Conservation (phyloP, 2,329 filamentous ascomycete species). For the Gnomoniopsis smithogilvyi region DNA sequence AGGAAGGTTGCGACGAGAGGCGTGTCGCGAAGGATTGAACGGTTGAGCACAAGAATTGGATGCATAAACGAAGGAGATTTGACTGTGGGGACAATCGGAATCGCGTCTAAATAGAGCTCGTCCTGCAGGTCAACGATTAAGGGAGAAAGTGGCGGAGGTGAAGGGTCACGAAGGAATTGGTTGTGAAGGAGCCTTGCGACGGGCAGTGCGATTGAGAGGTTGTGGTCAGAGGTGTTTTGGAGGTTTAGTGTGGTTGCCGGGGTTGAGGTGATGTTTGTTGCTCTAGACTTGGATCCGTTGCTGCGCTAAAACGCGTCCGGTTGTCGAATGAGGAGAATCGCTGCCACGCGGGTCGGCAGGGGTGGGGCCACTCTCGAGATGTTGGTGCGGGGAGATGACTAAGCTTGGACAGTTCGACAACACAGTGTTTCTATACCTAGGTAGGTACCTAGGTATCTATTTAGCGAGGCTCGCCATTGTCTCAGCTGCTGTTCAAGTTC, state of each 20-base stretch:
- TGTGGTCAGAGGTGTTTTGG: neutral
- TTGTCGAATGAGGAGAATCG: neutral
- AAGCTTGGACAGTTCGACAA: neutral
- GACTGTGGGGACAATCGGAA: constrained; percentile 9
- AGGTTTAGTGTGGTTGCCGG: neutral
- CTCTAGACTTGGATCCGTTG: neutral
- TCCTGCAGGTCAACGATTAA: constrained; percentile 5
- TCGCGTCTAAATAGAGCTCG: neutral
- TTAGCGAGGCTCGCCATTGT: neutral
- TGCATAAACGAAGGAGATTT: constrained; percentile 17
- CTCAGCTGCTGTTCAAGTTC: neutral
- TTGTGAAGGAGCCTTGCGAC: neutral
- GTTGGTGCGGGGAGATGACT: neutral
- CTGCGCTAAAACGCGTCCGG: constrained; percentile 5
- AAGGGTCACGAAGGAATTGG: neutral
- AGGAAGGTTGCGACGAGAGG: neutral
- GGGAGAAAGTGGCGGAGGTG: neutral
- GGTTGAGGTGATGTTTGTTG: constrained; percentile 6
- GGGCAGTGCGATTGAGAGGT: neutral
- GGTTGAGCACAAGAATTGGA: neutral
- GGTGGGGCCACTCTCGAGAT: neutral
- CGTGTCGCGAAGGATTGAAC: constrained; percentile 9
- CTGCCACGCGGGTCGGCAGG: neutral
- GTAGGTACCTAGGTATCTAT: too few relatives aligned
- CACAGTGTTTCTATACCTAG: too few relatives aligned